A percentile compares a stretch with the other conserved stretches of the same genome.
phyloP scores from a whole-genome alignment of 495 filamentous ascomycete species.

The Aspergillus egyptiacus region DNA sequence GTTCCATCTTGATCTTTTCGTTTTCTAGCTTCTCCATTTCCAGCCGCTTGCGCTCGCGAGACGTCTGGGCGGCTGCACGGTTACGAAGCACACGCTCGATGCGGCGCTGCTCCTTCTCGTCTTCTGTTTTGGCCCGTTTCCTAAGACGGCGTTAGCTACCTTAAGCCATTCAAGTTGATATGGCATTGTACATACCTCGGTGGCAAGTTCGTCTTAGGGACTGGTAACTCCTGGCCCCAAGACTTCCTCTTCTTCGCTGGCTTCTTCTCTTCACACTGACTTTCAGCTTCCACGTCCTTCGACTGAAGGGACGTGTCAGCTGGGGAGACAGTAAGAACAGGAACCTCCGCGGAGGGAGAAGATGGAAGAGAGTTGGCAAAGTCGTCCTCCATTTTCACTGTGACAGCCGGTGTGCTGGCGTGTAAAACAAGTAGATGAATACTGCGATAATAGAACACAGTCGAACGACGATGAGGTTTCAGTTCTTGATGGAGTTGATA shows the following conservation, averaged over 20 bases:
- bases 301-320: slow-evolving; percentile 39
- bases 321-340: slow-evolving; percentile 44
- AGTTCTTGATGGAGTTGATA: neutral
- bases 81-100: slow-evolving; percentile 97
- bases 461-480: neutral
- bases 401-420: slow-evolving; percentile 5
- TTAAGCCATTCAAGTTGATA: neutral
- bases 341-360: slow-evolving; percentile 31
- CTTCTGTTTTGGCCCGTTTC: slow-evolving; percentile 97
- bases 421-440: slow-evolving; percentile 3
- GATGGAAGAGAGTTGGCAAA: slow-evolving; percentile 33
- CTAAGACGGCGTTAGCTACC: slow-evolving; percentile 18
- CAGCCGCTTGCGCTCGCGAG: slow-evolving; percentile 86
- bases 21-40: slow-evolving; percentile 87
- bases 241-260: slow-evolving; percentile 94
- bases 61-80: slow-evolving; percentile 91
- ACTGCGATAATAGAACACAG: slow-evolving; percentile 2
- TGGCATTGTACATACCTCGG: slow-evolving; percentile 60
- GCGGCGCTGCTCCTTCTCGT: slow-evolving; percentile 96
- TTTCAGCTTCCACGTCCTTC: slow-evolving; percentile 23
- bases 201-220: slow-evolving; percentile 93
- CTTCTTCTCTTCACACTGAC: slow-evolving; percentile 59
- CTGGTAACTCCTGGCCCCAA: slow-evolving; percentile 95
- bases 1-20: slow-evolving; percentile 60
- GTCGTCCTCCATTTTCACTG: slow-evolving; percentile 32